A percentile compares a stretch with the other conserved stretches of the same genome.
phyloP scores from a whole-genome alignment of 2,329 filamentous ascomycete genomes.

The Phialophora chinensis region DNA sequence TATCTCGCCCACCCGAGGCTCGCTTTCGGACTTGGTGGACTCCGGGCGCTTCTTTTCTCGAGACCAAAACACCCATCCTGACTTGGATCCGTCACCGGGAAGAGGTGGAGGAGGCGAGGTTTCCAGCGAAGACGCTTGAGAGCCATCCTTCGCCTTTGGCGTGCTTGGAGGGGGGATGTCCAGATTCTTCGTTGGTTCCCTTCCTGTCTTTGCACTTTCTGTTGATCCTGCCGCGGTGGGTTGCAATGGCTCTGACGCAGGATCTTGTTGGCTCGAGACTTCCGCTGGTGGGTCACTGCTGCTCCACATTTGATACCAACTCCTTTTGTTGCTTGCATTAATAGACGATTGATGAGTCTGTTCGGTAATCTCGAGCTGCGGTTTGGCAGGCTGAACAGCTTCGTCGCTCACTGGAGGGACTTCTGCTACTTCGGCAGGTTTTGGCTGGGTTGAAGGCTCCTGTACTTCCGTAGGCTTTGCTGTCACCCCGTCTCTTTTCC shows the following conservation, averaged over 20 bases:
- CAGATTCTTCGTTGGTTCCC: conserved; percentile 29
- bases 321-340: conserved; percentile 44
- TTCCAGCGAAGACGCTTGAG: conserved; percentile 35
- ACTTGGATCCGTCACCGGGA: conserved; percentile 32
- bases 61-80: conserved; percentile 43
- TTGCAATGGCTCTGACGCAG: not conserved
- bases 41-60: conserved; percentile 34
- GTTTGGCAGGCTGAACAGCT: conserved; percentile 25
- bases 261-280: conserved; percentile 7
- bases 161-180: conserved; percentile 31
- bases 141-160: conserved; percentile 32
- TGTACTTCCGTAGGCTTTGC: conserved; percentile 13
- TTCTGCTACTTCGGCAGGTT: not conserved
- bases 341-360: conserved; percentile 26
- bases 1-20: conserved; percentile 39
- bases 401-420: not conserved
- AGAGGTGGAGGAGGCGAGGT: conserved; percentile 36
- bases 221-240: not conserved
- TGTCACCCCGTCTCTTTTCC: conserved; percentile 34
- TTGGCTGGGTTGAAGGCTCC: not conserved
- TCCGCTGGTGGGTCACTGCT: conserved; percentile 35
- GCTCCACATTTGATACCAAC: conserved; percentile 55
- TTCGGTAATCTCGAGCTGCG: conserved; percentile 35
- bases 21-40: conserved; percentile 23
- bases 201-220: conserved; percentile 11